phyloP scores from a whole-genome alignment of 2,329 filamentous ascomycete species.

The Apiospora saccharicola region DNA sequence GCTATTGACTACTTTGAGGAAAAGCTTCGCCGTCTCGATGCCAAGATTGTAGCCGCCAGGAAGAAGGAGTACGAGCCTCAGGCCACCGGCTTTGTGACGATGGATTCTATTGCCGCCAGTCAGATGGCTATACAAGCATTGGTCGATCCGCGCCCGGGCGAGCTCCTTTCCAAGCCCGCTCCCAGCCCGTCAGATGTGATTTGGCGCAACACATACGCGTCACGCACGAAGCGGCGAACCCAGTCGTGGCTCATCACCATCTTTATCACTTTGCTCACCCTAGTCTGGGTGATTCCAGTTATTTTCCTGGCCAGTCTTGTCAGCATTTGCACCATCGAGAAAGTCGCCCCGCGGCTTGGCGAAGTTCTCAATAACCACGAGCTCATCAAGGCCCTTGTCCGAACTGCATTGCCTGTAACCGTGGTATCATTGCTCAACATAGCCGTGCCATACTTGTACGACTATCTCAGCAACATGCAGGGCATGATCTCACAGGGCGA shows the following conservation, averaged over 20 bases:
- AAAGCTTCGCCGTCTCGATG: slow-evolving; percentile 79
- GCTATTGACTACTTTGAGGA: slow-evolving; percentile 96
- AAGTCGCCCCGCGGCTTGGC: slow-evolving; percentile 74
- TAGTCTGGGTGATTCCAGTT: slow-evolving; percentile 88
- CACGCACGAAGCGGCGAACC: slow-evolving; percentile 74
- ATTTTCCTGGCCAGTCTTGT: slow-evolving; percentile 80
- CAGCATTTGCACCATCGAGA: slow-evolving; percentile 80
- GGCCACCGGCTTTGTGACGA: slow-evolving; percentile 92
- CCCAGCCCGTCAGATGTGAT: slow-evolving; percentile 92
- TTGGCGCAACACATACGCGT: slow-evolving; percentile 91
- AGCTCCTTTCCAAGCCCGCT: slow-evolving; percentile 83
- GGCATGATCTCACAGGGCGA: slow-evolving; percentile 96
- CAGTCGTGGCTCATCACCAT: slow-evolving; percentile 85
- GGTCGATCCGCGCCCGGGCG: slow-evolving; percentile 87
- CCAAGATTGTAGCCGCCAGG: slow-evolving; percentile 73
- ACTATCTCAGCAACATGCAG: slow-evolving; percentile 88
- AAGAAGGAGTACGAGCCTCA: slow-evolving; percentile 79
- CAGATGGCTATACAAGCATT: slow-evolving; percentile 98
- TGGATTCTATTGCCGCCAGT: slow-evolving; percentile 91
- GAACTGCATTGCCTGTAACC: slow-evolving; percentile 86
- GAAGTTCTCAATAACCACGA: slow-evolving; percentile 71
- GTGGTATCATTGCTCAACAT: slow-evolving; percentile 88
- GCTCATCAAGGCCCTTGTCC: slow-evolving; percentile 78
- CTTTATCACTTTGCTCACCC: slow-evolving; percentile 81
- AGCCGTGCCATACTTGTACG: slow-evolving; percentile 91